Base-by-base conservation (phyloP, 2,329 filamentous ascomycete species). In the Colletotrichum cuscutae region DNA sequence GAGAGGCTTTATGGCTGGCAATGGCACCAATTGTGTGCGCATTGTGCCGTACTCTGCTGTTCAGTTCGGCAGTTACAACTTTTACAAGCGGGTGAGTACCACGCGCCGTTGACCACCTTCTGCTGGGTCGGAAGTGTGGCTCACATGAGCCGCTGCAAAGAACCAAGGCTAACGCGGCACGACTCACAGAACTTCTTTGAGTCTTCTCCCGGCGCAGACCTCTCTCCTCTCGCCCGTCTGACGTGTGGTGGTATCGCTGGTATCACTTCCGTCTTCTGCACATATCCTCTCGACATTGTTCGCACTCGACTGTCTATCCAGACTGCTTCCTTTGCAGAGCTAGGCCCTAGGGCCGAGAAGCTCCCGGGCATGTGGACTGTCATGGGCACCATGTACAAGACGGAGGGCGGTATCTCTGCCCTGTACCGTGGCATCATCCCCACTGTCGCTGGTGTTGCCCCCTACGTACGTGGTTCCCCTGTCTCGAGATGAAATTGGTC, bases 1-100 rank as follows among this genome's bases (percentile, higher is more conserved):
- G 95, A 92, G 91, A 82, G 97, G 97, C 0, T 97, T 98, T 83
- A 97, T 99, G 95, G 91, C 95, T 76, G 97, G 97, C 65, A 99
- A 99, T 81, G 97, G 97, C 75, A 98, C 95, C 74, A 99, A 99
- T 83, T 99, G 97, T 87, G 94, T 99, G 78, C 94, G 97, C 74
- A 99, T 99, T 77, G 95, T 99, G 65, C 97, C 97, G 5, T 99
- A 99, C 83, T 98, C 96, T 62, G 97, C 97, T 12, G 97, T 98
- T 53, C 97, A 99, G 80, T 99, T 99, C 83, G 96, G 96, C 77
- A 97, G 95, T 80, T 99, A 98, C 86, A 98, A 97, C 81, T 91
- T 98, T 77, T 99, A 99, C 85, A 98, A 97, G 84, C 90, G 91
- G 85, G 95, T 97, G 85, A 69, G 74, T 75, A 30, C 58, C 60